Percentiles rank a stretch among this genome's conserved stretches.
Evolutionary conservation across 2,329 filamentous ascomycete genomes (phyloP).

Genomic region (Lachnellula willkommii): DNA sequence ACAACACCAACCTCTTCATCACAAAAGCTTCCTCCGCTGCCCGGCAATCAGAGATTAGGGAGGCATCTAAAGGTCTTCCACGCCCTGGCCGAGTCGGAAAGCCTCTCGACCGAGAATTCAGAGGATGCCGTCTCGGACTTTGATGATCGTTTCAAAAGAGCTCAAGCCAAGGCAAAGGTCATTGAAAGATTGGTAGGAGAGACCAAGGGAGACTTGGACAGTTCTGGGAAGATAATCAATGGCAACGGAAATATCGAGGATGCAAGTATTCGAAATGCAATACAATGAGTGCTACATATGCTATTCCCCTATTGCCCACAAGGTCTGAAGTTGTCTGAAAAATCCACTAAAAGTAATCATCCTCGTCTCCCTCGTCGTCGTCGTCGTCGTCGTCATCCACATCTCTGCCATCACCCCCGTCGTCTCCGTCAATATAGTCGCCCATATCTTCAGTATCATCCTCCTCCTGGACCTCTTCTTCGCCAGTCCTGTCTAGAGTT

Average conservation of each 20-base stretch:
- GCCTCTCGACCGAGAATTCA: conserved; percentile 72
- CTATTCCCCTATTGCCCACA: neutral
- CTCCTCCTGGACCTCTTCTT: neutral
- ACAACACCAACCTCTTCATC: neutral
- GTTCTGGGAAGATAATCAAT: conserved; percentile 6
- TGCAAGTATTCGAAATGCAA: conserved; percentile 35
- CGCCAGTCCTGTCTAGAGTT: neutral
- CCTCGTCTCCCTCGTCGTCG: neutral
- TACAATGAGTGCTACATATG: neutral
- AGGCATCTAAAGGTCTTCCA: conserved; percentile 74
- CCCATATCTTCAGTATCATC: neutral
- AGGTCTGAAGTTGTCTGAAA: neutral
- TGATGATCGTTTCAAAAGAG: conserved; percentile 81
- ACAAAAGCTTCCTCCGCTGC: conserved; percentile 39
- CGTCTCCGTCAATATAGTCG: neutral
- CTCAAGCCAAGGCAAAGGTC: conserved; percentile 77
- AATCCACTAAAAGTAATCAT: neutral
- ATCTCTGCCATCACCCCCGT: neutral
- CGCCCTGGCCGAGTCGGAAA: conserved; percentile 72
- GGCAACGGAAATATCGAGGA: conserved; percentile 44
- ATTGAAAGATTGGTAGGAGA: conserved; percentile 66
- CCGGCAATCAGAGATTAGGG: conserved; percentile 58
- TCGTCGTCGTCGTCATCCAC: neutral
- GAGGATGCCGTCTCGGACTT: conserved; percentile 89
- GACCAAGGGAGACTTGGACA: conserved; percentile 10